A percentile compares a stretch with the other conserved stretches of the same genome.
Conservation (phyloP, 768 basidiomycete species). For the Rhodosporidiobolus sp. region DNA sequence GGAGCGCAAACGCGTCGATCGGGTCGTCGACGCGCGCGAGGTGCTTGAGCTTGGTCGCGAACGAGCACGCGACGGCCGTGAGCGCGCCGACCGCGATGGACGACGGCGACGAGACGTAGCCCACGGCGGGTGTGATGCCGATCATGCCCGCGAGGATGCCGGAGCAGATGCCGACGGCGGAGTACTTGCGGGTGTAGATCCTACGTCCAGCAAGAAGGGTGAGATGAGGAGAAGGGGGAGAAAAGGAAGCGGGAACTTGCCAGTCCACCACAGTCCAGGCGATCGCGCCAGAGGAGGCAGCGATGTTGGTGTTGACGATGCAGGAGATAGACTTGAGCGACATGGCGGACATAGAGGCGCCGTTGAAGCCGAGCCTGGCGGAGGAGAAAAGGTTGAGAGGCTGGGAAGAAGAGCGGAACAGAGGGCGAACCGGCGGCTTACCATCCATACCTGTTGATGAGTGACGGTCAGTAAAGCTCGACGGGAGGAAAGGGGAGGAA, state of each 20-base stretch:
- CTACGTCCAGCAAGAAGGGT: neutral
- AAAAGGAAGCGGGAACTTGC: neutral
- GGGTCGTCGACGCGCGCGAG: conserved; percentile 62
- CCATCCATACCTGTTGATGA: too few species aligned
- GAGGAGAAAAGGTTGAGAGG: neutral
- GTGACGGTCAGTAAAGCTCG: neutral
- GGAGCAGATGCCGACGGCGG: conserved; percentile 84
- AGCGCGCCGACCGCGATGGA: conserved; percentile 71
- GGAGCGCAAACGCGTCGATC: conserved; percentile 86
- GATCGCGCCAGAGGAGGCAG: conserved; percentile 69
- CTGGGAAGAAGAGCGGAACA: conserved; percentile 59
- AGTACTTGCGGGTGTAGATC: conserved; percentile 57
- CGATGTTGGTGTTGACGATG: conserved; percentile 86
- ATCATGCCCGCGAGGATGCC: conserved; percentile 78
- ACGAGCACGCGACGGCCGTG: conserved; percentile 56
- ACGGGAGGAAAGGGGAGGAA: neutral
- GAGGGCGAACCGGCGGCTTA: conserved; percentile 54
- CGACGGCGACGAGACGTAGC: conserved; percentile 72
- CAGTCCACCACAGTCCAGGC: conserved; percentile 54
- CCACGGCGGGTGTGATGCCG: conserved; percentile 63
- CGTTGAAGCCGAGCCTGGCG: conserved; percentile 58
- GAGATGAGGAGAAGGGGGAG: neutral
- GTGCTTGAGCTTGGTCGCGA: conserved; percentile 56
- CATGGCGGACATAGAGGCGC: conserved; percentile 79
- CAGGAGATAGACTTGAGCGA: conserved; percentile 81